phyloP scores from a whole-genome alignment of 2,329 filamentous ascomycete genomes.

The Acrocalymma vagum region DNA sequence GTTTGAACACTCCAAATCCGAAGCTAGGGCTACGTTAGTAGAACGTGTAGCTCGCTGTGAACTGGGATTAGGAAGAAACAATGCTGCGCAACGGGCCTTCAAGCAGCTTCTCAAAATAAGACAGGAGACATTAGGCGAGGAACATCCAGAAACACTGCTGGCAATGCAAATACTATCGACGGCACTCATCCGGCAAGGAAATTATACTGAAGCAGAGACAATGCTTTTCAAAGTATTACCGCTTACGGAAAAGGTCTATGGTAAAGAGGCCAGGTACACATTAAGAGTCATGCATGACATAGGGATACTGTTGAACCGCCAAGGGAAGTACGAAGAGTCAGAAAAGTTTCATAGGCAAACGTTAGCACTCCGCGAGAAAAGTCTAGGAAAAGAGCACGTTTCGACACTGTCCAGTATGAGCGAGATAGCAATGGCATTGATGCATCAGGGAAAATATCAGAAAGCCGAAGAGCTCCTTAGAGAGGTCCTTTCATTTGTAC shows the following conservation, averaged over 20 bases:
- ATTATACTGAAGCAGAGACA: slow-evolving; percentile 14
- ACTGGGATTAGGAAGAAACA: slow-evolving; percentile 10
- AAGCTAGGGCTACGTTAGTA: slow-evolving; percentile 11
- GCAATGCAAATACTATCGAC: too few relatives aligned
- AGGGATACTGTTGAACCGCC: too few relatives aligned
- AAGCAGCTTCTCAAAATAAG: too few relatives aligned
- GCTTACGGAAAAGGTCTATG: slow-evolving; percentile 8
- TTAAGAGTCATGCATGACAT: slow-evolving; percentile 12
- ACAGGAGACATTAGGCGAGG: slow-evolving; percentile 10
- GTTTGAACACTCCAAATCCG: slow-evolving; percentile 1
- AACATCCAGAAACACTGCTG: too few relatives aligned
- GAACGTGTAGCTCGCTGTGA: slow-evolving; percentile 17
- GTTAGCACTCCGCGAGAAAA: slow-evolving; percentile 6
- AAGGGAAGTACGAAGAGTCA: slow-evolving; percentile 10
- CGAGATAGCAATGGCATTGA: slow-evolving; percentile 10
- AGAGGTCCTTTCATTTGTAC: neutral
- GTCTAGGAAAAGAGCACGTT: slow-evolving; percentile 12
- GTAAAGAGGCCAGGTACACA: slow-evolving; percentile 6
- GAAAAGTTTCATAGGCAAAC: slow-evolving; percentile 9
- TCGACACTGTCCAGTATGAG: slow-evolving; percentile 15
- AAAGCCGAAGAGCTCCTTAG: neutral
- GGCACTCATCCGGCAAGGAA: too few relatives aligned
- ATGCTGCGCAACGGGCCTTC: too few relatives aligned
- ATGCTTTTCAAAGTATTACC: slow-evolving; percentile 8
- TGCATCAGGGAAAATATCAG: neutral